Evolutionary conservation across 345 rosid species (phyloP), one percentile per base, ranked within the genome.

Genomic region (Physaria fendleri): DNA sequence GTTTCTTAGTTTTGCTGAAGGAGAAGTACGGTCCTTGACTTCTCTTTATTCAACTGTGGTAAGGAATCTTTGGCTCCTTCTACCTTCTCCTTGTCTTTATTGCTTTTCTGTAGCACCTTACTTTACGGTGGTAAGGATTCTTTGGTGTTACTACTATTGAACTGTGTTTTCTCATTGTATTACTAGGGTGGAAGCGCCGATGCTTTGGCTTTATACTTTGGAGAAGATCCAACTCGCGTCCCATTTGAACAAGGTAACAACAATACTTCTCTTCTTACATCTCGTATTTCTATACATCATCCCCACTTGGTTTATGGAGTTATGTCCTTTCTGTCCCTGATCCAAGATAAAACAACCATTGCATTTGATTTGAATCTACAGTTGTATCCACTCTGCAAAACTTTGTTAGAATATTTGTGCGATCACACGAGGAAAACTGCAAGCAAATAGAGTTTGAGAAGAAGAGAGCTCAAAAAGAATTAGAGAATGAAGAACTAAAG

Each of bases 211-310:
- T 82, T 78, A 62, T 88, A 85, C 72, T 88, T 88, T 53, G 96
- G 96, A 58, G 93, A 88, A 74, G 96, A 88, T 76, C 96, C 96
- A 29, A 82, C 86, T 18, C 96, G 93, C 24, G 88, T 84, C 34
- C 86, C 93, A 28, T 88, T 88, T 42, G 93, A 88, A 72, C 93
- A 88, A 85, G 96, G 93, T 88, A 64, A 45, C 41, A 61, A 56
- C 40, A 47, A 28, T 45, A 25, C 10, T 59, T 52, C 25, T 43
- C 37, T 15, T 33, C 48, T 9, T 23, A 52, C 20, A 6, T 33
- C 56, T 17, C 21, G 27, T 33, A n/a, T 13, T 30, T 32, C 14
- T 8, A n/a, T 51, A 9, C 17, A 18, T 37, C 2, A n/a, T 61
- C 56, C 37, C 18, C 28, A 43, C 33, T 37, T 34, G 16, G 61